phyloP scores from a whole-genome alignment of 768 basidiomycete genomes.

The Trametes sanguinea region DNA sequence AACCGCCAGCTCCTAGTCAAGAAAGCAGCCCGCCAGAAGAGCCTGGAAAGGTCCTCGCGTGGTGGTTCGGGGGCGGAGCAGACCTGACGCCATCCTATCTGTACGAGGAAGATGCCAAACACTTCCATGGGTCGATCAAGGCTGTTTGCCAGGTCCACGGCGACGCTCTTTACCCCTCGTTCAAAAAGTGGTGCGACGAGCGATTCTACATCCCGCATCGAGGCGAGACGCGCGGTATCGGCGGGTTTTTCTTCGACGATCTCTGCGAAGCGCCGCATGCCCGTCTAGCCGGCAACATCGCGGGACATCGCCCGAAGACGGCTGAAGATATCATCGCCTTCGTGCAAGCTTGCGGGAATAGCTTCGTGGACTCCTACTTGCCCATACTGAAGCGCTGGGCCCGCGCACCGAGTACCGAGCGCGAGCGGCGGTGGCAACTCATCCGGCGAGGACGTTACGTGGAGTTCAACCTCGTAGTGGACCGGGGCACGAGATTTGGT shows the following conservation, averaged over 20 bases:
- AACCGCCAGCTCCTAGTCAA: constrained; percentile 36
- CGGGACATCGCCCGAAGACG: constrained; percentile 48
- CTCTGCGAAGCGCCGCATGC: constrained; percentile 66
- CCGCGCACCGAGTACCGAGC: constrained; percentile 56
- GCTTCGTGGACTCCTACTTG: constrained; percentile 88
- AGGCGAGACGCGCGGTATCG: constrained; percentile 81
- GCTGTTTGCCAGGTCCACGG: constrained; percentile 75
- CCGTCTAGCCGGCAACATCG: constrained; percentile 46
- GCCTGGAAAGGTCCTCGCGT: constrained; percentile 66
- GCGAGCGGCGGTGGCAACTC: constrained; percentile 89
- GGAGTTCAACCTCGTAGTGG: constrained; percentile 77
- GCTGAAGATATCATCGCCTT: constrained; percentile 77
- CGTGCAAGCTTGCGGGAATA: constrained; percentile 66
- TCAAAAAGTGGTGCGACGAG: constrained; percentile 97
- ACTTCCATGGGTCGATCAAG: constrained; percentile 87
- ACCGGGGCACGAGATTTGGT: constrained; percentile 70
- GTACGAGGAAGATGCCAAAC: constrained; percentile 79
- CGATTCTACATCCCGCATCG: constrained; percentile 95
- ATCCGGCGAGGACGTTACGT: constrained; percentile 86
- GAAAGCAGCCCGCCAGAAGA: constrained; percentile 22
- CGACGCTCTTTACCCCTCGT: constrained; percentile 63
- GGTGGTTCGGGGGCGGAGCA: constrained; percentile 99
- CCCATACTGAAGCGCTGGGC: constrained; percentile 74
- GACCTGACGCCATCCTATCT: constrained; percentile 96
- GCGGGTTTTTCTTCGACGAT: constrained; percentile 97